Base-by-base conservation (phyloP, 768 basidiomycete genomes). In the Leccinum olivaceopallidum region DNA sequence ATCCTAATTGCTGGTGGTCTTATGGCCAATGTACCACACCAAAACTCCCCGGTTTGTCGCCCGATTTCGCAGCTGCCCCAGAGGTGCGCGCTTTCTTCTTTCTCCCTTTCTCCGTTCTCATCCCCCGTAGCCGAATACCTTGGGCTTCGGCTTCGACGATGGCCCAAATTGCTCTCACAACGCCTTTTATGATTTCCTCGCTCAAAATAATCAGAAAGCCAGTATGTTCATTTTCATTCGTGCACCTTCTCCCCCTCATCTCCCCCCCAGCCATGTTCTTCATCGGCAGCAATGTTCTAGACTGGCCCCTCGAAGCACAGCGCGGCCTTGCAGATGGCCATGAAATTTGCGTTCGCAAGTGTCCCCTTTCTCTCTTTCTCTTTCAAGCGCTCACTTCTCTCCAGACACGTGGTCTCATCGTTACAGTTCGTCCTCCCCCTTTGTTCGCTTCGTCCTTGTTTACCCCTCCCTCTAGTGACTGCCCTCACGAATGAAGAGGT, bases 121-220 rank as follows among this genome's bases (percentile, higher is more conserved):
- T 34, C 37, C 6, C 8, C 5, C 4, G 5, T 36, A 65, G 83
- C 85, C 86, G 34, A 67, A 71, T 10, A 84, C 85, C 2, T 72
- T 85, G 18, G 86, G 84, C 1, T 86, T 83, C 51, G 83, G 79
- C 4, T 87, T 87, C 60, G 86, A 87, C 60, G 85, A 87, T 60
- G 86, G 86, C 1, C 86, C 86, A 2, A 85, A 84, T 64, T 87
- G 85, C 65, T 80, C 83, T 4, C 86, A 87, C 61, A 87, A 87
- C 57, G 77, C 74, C 3, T 87, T 87, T 61, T 87, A 87, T 50
- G 77, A 85, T 60, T 87, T 71, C 61, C 76, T 87, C 32, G 53
- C 65, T 3, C 68, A 74, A 9, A 75, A 86, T 63, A 77, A 85
- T 30, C 86, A 87, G 73, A 84, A 80, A 79, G 85, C 86, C 58